Evolutionary conservation across 179 eudicot genomes (phyloP), one percentile per base, ranked within the genome.

Genomic region (Beta lomatogona): DNA sequence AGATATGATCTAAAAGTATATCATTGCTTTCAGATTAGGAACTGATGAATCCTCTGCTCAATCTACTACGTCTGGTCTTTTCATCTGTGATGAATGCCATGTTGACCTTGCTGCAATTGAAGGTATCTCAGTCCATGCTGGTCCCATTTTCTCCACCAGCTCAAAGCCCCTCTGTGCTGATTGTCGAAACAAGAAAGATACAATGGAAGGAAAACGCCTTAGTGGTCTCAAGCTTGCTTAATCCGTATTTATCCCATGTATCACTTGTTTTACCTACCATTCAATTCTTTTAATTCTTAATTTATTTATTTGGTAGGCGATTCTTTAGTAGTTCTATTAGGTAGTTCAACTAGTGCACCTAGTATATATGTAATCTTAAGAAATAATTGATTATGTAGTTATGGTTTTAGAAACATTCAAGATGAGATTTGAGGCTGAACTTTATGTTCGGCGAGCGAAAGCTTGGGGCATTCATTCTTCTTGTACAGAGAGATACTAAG

Each of bases 201-300:
- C 98, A 65, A 94, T 94, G 98, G 97, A 94, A 89, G 97, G 98
- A 74, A 92, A 90, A 85, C 90, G 94, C 48, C 97, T 96, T 31
- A 93, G 96, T 79, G 97, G 97, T 77, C 85, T 93, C 82, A 92
- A 85, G 84, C 89, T 89, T 67, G 76, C 83, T 71, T 93, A 79
- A 87, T 46, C 45, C n/a, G 31, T 60, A 19, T 55, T 76, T 45
- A 36, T 54, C 71, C 66, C 8, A 11, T 16, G 48, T n/a, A 55
- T 66, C 57, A 68, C 67, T 9, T 45, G 57, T 58, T 70, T 16
- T 71, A 15, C 11, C 77, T 46, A 31, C 45, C 79, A 52, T 59
- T 65, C 57, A 59, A 85, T 85, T 85, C 82, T 73, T 85, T 85
- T 57, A 81, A 73, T 81, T 76, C 76, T 74, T 85, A 9, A 81